These are phyloP conservation scores for Ceratocystis albifundus DNA, from an alignment of 2,329 filamentous ascomycete species.

Conservation along the genomic window DNA sequence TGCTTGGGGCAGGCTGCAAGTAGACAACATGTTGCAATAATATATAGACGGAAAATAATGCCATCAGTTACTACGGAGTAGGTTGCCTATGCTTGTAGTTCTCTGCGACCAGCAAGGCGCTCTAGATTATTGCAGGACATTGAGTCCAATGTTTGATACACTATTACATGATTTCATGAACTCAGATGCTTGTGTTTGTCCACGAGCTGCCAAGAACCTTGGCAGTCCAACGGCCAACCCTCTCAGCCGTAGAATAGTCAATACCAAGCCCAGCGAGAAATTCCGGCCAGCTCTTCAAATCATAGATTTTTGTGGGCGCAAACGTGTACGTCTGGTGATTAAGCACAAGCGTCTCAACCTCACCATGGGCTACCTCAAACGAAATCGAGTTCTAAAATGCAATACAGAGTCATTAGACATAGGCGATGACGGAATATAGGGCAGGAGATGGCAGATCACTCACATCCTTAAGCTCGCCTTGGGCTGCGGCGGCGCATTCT, in stretches of 20 bases:
- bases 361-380: slow-evolving; percentile 33
- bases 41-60: too few species aligned
- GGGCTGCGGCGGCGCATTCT: slow-evolving; percentile 46
- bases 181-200: slow-evolving; percentile 8
- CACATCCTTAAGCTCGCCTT: slow-evolving; percentile 39
- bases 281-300: slow-evolving; percentile 19
- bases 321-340: slow-evolving; percentile 22
- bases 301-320: slow-evolving; percentile 20
- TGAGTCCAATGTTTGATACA: too few species aligned
- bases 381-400: slow-evolving; percentile 26
- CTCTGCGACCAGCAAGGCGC: too few species aligned
- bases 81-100: too few species aligned
- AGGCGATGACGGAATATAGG: neutral
- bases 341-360: slow-evolving; percentile 30
- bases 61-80: too few species aligned
- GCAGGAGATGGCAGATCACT: slow-evolving; percentile 23
- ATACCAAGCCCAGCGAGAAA: slow-evolving; percentile 17
- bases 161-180: too few species aligned
- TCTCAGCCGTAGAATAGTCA: neutral
- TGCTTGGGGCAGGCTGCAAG: too few species aligned
- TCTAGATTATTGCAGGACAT: too few species aligned
- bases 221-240: slow-evolving; percentile 17
- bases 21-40: too few species aligned
- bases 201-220: slow-evolving; percentile 22
- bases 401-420: neutral